Conservation (phyloP, 345 rosid genomes). For the Gossypium arboreum region DNA sequence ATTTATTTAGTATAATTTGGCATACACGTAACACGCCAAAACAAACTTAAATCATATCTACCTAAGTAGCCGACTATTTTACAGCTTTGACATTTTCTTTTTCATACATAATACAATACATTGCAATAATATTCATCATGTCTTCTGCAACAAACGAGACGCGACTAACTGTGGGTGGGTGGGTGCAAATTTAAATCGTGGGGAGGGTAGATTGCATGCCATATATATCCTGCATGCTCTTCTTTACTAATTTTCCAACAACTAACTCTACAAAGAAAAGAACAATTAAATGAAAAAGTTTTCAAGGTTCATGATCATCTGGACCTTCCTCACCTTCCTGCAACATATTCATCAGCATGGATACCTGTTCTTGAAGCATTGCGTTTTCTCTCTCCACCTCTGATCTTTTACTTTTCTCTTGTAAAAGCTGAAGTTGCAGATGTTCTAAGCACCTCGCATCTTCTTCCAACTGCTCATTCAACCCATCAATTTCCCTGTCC, state of each 20-base stretch:
- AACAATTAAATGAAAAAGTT: slow-evolving; percentile 22
- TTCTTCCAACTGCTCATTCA: slow-evolving; percentile 91
- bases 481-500: slow-evolving; percentile 87
- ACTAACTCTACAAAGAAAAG: slow-evolving; percentile 31
- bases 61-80: background rate
- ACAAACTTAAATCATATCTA: background rate
- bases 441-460: slow-evolving; percentile 78
- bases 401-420: slow-evolving; percentile 71
- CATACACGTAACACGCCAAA: background rate
- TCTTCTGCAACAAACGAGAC: background rate
- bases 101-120: background rate
- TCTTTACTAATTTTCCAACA: slow-evolving; percentile 16
- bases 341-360: slow-evolving; percentile 80
- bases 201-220: background rate
- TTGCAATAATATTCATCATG: background rate
- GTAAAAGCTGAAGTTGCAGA: slow-evolving; percentile 72
- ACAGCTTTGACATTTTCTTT: background rate
- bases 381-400: slow-evolving; percentile 78
- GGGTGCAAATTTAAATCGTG: too few species aligned
- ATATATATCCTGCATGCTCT: background rate
- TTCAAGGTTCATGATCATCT: slow-evolving; percentile 43
- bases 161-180: too few species aligned
- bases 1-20: background rate
- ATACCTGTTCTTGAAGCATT: slow-evolving; percentile 73
- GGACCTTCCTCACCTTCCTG: slow-evolving; percentile 56